Conservation (phyloP, 768 basidiomycete species). For the Suillus subluteus region DNA sequence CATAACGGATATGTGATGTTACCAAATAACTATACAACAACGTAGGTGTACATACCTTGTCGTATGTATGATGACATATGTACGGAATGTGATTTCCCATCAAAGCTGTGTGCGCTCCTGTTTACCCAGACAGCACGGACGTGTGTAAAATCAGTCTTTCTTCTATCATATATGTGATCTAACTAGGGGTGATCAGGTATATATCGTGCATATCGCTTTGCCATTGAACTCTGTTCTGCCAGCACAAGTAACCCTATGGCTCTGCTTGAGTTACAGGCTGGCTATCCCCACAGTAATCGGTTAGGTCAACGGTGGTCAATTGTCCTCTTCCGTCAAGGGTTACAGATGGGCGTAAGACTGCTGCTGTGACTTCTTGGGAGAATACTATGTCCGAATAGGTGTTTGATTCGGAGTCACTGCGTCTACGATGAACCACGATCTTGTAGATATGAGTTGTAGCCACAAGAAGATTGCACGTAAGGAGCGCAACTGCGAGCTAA, state of each 20-base stretch:
- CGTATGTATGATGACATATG: neutral
- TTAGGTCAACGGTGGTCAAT: neutral
- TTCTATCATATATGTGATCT: neutral
- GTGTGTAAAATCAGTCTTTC: neutral
- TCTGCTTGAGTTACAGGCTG: neutral
- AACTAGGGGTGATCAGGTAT: neutral
- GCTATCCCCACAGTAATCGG: no score
- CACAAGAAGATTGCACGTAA: slow-evolving; percentile 47
- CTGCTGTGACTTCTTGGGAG: neutral
- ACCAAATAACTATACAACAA: neutral
- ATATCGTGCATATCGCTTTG: neutral
- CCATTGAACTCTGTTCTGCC: neutral
- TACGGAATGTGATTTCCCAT: neutral
- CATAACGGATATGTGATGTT: neutral
- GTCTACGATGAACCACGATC: slow-evolving; percentile 4
- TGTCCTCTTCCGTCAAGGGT: neutral
- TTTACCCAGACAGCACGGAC: neutral
- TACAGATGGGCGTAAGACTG: neutral
- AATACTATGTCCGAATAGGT: neutral
- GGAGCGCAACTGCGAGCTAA: slow-evolving; percentile 41
- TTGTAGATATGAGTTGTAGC: slow-evolving; percentile 40
- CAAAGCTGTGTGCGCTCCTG: neutral
- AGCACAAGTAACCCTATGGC: neutral
- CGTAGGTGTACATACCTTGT: neutral
- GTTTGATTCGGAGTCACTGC: neutral